A percentile compares a stretch with the other conserved stretches of the same genome.
Evolutionary conservation across 2,329 filamentous ascomycete genomes (phyloP).

Genomic region (Ramularia endophylla): DNA sequence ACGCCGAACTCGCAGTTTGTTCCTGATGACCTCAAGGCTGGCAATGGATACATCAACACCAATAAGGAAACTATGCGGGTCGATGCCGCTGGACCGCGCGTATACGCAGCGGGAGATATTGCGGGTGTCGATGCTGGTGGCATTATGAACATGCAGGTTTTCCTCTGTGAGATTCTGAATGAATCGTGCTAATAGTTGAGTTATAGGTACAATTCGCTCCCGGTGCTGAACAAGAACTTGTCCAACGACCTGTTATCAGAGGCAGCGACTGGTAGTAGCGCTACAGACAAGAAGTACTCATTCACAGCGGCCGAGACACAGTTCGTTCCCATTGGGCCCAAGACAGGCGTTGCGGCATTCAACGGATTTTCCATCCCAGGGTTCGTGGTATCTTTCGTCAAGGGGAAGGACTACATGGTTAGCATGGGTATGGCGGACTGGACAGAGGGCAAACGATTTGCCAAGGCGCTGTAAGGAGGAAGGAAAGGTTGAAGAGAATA

Average conservation of each 20-base stretch:
- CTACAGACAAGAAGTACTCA: slow-evolving; percentile 24
- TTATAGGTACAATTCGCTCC: slow-evolving; percentile 27
- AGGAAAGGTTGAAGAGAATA: too few species aligned
- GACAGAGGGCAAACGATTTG: slow-evolving; percentile 25
- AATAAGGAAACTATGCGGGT: slow-evolving; percentile 43
- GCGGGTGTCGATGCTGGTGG: slow-evolving; percentile 38
- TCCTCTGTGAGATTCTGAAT: too few species aligned
- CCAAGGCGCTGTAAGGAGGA: slow-evolving; percentile 16
- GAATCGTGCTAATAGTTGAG: too few species aligned
- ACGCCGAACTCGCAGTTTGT: slow-evolving; percentile 50
- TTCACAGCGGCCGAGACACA: slow-evolving; percentile 29
- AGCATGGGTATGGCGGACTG: slow-evolving; percentile 20
- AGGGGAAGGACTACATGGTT: slow-evolving; percentile 34
- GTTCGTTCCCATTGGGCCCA: slow-evolving; percentile 25
- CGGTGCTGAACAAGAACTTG: slow-evolving; percentile 41
- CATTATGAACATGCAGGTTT: slow-evolving; percentile 33
- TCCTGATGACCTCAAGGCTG: slow-evolving; percentile 39
- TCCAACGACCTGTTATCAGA: slow-evolving; percentile 40
- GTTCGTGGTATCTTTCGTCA: slow-evolving; percentile 29
- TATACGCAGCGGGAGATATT: slow-evolving; percentile 47
- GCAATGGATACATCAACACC: slow-evolving; percentile 44
- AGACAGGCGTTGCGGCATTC: slow-evolving; percentile 33
- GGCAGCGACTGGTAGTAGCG: slow-evolving; percentile 17
- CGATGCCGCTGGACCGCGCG: slow-evolving; percentile 38
- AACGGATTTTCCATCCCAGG: slow-evolving; percentile 30